Evolutionary conservation across 257 asterid genomes (phyloP).

Genomic region (Avicennia marina): DNA sequence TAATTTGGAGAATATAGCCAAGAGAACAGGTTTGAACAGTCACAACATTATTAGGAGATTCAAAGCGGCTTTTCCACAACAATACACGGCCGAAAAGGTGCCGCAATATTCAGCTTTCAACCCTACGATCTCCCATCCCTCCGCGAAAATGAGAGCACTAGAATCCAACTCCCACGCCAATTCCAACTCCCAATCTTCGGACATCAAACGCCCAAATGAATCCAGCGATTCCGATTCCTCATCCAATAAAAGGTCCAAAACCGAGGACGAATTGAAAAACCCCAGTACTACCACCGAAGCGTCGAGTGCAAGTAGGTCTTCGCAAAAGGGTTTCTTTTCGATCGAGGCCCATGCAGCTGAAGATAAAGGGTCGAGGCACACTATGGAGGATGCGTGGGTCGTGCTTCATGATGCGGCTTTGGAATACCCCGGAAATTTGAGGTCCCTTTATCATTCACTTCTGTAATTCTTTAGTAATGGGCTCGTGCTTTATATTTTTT

Average conservation of each 20-base stretch:
- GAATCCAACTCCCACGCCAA: constrained; percentile 22
- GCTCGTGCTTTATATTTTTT: neutral
- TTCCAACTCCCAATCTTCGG: constrained; percentile 16
- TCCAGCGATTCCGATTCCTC: constrained; percentile 19
- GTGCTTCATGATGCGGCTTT: constrained; percentile 56
- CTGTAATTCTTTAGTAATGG: neutral
- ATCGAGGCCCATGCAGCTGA: constrained; percentile 86
- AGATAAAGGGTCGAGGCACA: constrained; percentile 73
- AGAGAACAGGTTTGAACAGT: no score
- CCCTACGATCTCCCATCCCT: no score
- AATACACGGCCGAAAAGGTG: no score
- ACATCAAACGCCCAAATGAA: constrained; percentile 32
- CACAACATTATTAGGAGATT: no score
- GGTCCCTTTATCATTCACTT: constrained; percentile 27
- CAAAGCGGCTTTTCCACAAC: no score
- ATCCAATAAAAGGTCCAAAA: constrained; percentile 32
- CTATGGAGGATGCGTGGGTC: constrained; percentile 86
- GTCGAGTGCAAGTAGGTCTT: constrained; percentile 10
- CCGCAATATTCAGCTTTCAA: no score
- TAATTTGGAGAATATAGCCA: no score
- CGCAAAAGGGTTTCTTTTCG: constrained; percentile 18
- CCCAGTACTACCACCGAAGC: constrained; percentile 16
- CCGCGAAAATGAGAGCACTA: constrained; percentile 32
- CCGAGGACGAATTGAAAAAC: constrained; percentile 17
- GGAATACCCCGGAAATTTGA: constrained; percentile 48